These are phyloP conservation scores for Chamaenerion angustifolium DNA, from an alignment of 345 rosid genomes.

Conservation along the genomic window DNA sequence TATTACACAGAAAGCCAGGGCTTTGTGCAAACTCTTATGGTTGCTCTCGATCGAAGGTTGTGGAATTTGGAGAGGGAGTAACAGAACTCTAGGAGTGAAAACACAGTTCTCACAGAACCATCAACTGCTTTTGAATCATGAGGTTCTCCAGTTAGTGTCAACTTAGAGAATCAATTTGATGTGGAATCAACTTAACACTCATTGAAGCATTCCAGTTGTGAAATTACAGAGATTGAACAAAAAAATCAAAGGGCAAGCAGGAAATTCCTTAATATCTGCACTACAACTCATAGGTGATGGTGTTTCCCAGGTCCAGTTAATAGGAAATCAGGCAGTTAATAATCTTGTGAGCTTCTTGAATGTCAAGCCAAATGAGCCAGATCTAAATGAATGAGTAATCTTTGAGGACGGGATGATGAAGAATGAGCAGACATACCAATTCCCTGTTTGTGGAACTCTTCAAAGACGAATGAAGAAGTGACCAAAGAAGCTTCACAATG, in stretches of 20 bases:
- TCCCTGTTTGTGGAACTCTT: too few relatives aligned
- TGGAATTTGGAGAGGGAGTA: constrained; percentile 35
- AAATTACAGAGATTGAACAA: constrained; percentile 61
- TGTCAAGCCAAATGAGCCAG: constrained; percentile 55
- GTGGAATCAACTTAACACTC: constrained; percentile 30
- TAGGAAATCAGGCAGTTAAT: constrained; percentile 88
- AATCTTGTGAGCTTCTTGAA: constrained; percentile 79
- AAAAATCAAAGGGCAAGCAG: constrained; percentile 31
- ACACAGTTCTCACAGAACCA: constrained; percentile 25
- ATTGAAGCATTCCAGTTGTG: constrained; percentile 33
- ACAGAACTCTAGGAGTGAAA: constrained; percentile 24
- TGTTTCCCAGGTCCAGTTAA: constrained; percentile 88
- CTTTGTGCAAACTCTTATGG: constrained; percentile 47
- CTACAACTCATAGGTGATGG: constrained; percentile 92
- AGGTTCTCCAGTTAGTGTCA: constrained; percentile 26
- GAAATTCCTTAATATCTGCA: constrained; percentile 68
- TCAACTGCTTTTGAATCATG: constrained; percentile 27
- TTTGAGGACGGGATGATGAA: constrained; percentile 47
- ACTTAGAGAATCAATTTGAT: constrained; percentile 22
- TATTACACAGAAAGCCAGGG: constrained; percentile 43
- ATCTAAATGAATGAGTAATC: constrained; percentile 36
- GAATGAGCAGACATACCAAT: too few relatives aligned
- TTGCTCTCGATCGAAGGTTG: constrained; percentile 29
- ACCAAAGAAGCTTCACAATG: too few relatives aligned
- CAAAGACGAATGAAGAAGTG: too few relatives aligned